phyloP scores from a whole-genome alignment of 2,329 filamentous ascomycete species.

The Cladophialophora chaetospira region DNA sequence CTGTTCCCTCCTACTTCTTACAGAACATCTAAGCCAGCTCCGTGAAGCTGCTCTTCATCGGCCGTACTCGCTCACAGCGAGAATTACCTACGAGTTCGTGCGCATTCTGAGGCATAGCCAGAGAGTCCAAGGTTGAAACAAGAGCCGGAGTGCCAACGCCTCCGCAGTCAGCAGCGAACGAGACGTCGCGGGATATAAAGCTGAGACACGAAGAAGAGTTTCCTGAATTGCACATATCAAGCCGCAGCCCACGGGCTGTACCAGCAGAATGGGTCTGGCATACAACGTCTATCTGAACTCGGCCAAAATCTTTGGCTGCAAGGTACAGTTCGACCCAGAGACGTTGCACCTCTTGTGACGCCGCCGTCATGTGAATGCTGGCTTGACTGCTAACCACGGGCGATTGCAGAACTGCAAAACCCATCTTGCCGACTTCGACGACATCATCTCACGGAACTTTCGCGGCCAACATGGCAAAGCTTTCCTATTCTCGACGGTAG shows the following conservation, averaged over 20 bases:
- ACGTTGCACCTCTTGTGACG: neutral
- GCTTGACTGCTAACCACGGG: slow-evolving; percentile 2
- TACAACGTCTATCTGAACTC: slow-evolving; percentile 92
- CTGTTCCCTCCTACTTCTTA: neutral
- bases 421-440: slow-evolving; percentile 90
- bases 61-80: too few relatives aligned
- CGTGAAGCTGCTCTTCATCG: too few relatives aligned
- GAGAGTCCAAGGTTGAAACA: too few relatives aligned
- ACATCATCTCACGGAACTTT: slow-evolving; percentile 98
- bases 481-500: slow-evolving; percentile 91
- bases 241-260: too few relatives aligned
- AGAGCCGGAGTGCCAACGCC: too few relatives aligned
- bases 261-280: slow-evolving; percentile 70
- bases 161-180: too few relatives aligned
- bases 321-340: slow-evolving; percentile 40
- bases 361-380: neutral
- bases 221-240: too few relatives aligned
- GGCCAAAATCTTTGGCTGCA: slow-evolving; percentile 87
- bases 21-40: neutral
- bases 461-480: slow-evolving; percentile 97
- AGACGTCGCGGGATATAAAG: too few relatives aligned
- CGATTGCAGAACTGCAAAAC: slow-evolving; percentile 73
- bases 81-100: too few relatives aligned
- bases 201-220: too few relatives aligned
- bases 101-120: too few relatives aligned